Evolutionary conservation across 495 filamentous ascomycete species (phyloP).

Genomic region (Talaromyces borbonicus): DNA sequence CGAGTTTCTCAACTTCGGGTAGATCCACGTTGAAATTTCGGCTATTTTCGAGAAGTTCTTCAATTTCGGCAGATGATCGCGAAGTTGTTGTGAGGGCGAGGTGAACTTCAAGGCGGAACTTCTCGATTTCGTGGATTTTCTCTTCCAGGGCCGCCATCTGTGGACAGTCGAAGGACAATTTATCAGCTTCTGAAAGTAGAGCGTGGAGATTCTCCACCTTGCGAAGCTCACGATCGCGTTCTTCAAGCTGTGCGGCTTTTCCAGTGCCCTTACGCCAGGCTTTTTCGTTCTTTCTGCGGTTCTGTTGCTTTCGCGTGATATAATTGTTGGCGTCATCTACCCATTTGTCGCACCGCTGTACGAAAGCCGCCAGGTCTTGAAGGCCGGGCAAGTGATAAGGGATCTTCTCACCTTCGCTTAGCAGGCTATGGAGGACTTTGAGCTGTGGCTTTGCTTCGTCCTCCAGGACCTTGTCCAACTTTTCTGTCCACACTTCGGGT

Average conservation of each 20-base stretch:
- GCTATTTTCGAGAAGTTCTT: slow-evolving; percentile 80
- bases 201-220: slow-evolving; percentile 84
- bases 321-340: slow-evolving; percentile 96
- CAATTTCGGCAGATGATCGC: slow-evolving; percentile 61
- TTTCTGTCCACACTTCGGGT: slow-evolving; percentile 85
- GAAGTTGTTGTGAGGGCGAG: slow-evolving; percentile 51
- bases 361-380: slow-evolving; percentile 72
- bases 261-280: slow-evolving; percentile 73
- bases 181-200: slow-evolving; percentile 74
- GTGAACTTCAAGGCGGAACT: slow-evolving; percentile 73
- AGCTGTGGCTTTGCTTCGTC: slow-evolving; percentile 75
- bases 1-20: slow-evolving; percentile 79
- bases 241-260: slow-evolving; percentile 74
- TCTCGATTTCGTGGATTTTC: slow-evolving; percentile 75
- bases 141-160: slow-evolving; percentile 85
- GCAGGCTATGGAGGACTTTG: slow-evolving; percentile 72
- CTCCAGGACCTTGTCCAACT: slow-evolving; percentile 73
- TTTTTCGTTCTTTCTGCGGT: slow-evolving; percentile 94
- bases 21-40: slow-evolving; percentile 90
- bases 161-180: slow-evolving; percentile 86
- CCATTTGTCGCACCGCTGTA: slow-evolving; percentile 94
- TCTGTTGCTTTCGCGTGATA: slow-evolving; percentile 96
- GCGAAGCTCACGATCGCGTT: slow-evolving; percentile 78
- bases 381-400: slow-evolving; percentile 85
- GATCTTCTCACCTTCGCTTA: slow-evolving; percentile 95